phyloP scores from a whole-genome alignment of 495 filamentous ascomycete species.

The Aspergillus bridgeri region DNA sequence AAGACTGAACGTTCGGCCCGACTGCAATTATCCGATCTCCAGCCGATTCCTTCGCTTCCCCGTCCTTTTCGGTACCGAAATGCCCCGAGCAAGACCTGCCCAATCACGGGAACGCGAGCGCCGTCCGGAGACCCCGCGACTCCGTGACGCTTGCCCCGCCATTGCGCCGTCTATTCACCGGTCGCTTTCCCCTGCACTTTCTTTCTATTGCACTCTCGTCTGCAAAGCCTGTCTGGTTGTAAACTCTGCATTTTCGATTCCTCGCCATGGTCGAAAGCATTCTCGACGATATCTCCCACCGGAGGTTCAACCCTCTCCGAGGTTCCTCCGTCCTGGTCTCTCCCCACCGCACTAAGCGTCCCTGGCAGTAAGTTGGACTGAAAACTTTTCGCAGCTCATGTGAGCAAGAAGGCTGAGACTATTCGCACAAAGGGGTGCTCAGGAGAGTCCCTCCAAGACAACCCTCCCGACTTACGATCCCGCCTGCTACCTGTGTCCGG shows the following conservation, averaged over 20 bases:
- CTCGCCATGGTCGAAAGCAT: constrained; percentile 60
- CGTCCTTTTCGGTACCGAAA: neutral
- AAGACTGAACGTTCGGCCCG: neutral
- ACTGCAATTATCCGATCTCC: neutral
- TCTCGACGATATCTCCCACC: constrained; percentile 94
- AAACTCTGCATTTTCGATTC: neutral
- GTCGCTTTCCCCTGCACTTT: constrained; percentile 8
- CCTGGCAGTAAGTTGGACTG: constrained; percentile 81
- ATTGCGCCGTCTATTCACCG: constrained; percentile 1
- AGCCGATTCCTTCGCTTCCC: neutral
- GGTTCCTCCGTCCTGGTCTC: constrained; percentile 92
- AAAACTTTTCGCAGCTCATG: neutral
- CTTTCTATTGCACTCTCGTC: neutral
- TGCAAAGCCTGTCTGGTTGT: constrained; percentile 2
- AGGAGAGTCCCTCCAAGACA: constrained; percentile 76
- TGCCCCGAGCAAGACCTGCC: neutral
- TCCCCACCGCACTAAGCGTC: constrained; percentile 91
- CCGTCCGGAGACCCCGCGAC: constrained; percentile 21
- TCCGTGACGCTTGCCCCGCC: constrained; percentile 2
- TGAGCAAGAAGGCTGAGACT: constrained; percentile 3
- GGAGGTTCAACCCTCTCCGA: constrained; percentile 87
- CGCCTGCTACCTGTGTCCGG: constrained; percentile 93
- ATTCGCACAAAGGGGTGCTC: constrained; percentile 64
- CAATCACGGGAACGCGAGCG: neutral
- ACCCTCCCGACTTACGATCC: constrained; percentile 79